phyloP scores from a whole-genome alignment of 495 filamentous ascomycete genomes.

The Talaromyces adpressus region DNA sequence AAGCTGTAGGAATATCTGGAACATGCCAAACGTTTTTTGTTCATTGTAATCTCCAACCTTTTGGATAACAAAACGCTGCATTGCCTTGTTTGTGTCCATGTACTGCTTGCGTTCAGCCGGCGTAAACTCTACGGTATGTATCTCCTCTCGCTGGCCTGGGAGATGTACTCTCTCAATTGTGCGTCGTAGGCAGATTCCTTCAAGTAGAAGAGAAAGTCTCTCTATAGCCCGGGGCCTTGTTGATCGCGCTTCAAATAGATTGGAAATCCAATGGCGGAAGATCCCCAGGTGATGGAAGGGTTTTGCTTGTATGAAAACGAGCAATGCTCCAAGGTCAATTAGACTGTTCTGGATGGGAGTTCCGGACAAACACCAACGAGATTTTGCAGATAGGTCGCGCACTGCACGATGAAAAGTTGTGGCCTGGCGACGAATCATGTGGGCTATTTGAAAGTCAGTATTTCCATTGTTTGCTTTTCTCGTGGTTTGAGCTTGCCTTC shows the following conservation, averaged over 20 bases:
- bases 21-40: conserved; percentile 22
- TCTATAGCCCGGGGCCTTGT: not conserved
- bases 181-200: conserved; percentile 18
- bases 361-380: conserved; percentile 62
- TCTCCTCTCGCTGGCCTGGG: conserved; percentile 15
- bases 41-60: conserved; percentile 18
- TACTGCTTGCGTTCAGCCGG: conserved; percentile 26
- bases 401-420: conserved; percentile 25
- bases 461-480: not conserved
- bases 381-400: conserved; percentile 22
- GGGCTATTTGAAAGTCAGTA: conserved; percentile 19
- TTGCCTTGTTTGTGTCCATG: conserved; percentile 17
- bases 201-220: conserved; percentile 11
- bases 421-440: conserved; percentile 31
- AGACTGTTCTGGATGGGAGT: conserved; percentile 97
- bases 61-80: conserved; percentile 24
- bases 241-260: conserved; percentile 7
- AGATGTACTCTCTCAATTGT: conserved; percentile 24
- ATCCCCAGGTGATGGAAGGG: conserved; percentile 44
- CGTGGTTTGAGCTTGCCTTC: conserved; percentile 29
- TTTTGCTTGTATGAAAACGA: conserved; percentile 93
- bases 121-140: conserved; percentile 17
- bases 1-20: conserved; percentile 35
- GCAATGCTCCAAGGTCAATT: conserved; percentile 92
- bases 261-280: conserved; percentile 13